Evolutionary conservation across 192 early-diverging fungal genomes (phyloP), one percentile per base, ranked within the genome.

Genomic region (Rhizoclosmatium sp.): DNA sequence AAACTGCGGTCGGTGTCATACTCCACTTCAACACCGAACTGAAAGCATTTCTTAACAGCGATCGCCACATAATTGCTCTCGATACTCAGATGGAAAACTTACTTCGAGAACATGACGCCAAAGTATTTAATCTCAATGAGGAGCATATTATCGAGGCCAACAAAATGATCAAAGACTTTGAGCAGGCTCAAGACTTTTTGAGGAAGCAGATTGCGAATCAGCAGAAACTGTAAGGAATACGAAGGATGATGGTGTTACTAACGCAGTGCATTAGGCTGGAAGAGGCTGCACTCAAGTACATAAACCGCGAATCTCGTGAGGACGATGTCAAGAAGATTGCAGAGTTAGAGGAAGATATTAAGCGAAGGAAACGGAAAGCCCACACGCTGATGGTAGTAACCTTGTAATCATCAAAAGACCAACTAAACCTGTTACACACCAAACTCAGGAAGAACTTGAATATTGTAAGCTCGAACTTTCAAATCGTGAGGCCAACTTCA

Each of bases 401-500:
- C 31, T 47, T 73, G 54, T 31, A 70, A 49, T 45, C 10, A 12
- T 76, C n/a, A n/a, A 73, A 73, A 73, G 4, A 42, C 31, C 41
- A 82, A 31, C 31, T 31, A 31, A 31, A 39, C n/a, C 19, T 78
- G 79, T 71, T 31, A 31, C 31, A 31, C 31, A 31, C 31, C 31
- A 47, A 39, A 16, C 61, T 12, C 77, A 89, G 87, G 83, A 90
- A 47, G 89, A 90, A 65, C 68, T 90, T 3, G 82, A 85, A 46
- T 82, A 84, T 67, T 90, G 80, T 75, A 88, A 84, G 75, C 71
- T 90, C 14, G 89, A 90, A 71, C 67, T 90, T 5, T 91, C 88
- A 51, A 90, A 90, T 69, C 78, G 87, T 9, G 89, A 90, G 61
- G 83, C 83, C 9, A 87, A 86, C 78, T 90, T 90, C 68, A 90